Evolutionary conservation across 2,329 filamentous ascomycete species (phyloP), one percentile per base, ranked within the genome.

Genomic region (Exophiala mesophila): DNA sequence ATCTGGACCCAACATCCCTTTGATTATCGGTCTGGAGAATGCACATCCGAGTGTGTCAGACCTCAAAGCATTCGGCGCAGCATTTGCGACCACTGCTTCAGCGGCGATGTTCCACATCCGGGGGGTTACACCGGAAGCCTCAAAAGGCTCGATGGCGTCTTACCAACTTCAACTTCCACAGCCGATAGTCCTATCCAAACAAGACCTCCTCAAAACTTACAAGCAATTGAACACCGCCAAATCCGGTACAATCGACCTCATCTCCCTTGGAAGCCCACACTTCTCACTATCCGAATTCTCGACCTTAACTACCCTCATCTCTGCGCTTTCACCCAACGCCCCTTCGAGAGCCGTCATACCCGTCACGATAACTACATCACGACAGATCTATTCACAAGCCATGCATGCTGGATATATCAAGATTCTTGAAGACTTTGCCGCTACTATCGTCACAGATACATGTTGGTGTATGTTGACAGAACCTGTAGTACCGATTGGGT

Each of bases 391-490:
- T 4, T 30, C 39, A 5, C 36, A 40, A 28, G 61, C 61, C 6
- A 23, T 29, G 2, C 53, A 59, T 8, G 58, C 56, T 0, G 64
- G 64, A 1, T 45, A 60, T 4, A 39, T 66, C 2, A 43, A 51
- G 0, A 37, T 37, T 5, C 28, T 72, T 2, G 54, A 64, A 10
- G 23, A 10, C 0, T 70, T 70, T 37, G 68, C 69, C 0, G 65
- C 56, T 1, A 53, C 57, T 16, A 38, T 70, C 3, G 54, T 71
- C 9, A 71, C 63, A 0, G 68, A 73, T 45, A 71, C 67, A 0
- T 72, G 69, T 39, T 72, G 69, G 69, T 72, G 69, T 46, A 68
- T 72, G 64, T 62, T 71, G 12, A 41, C 44, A 1, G 65, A 70
- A 32, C 66, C 68, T 0, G 52, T 66, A 0, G 63, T 71, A 6